Base-by-base conservation (phyloP, 2,329 filamentous ascomycete genomes). In the Aspergillus melleus region DNA sequence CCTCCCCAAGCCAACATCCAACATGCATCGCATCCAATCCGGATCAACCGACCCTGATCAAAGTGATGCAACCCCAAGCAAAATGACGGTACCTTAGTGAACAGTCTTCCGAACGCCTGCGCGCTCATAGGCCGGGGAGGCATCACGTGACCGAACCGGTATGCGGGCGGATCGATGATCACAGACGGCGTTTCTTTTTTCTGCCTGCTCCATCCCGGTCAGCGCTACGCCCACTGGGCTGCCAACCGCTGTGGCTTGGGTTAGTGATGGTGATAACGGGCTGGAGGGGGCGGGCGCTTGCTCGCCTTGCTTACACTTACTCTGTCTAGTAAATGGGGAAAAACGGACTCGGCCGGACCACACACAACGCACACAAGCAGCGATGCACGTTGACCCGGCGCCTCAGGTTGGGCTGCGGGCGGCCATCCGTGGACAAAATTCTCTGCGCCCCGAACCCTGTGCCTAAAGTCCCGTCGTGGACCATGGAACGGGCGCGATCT, bases 111-210 rank as follows among this genome's bases (percentile, higher is more conserved):
- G 52, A 36, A 49, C 54, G 20, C 49, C 22, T 16, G 19, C 47
- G n/a, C 47, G 42, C 61, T 64, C 57, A 67, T 67, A 65, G 66
- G 66, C 61, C 30, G 16, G 22, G 3, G 1, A 1, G 3, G 0
- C 0, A 9, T 67, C 66, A 67, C 66, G 61, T 67, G 66, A 67
- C 47, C 46, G 66, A 60, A 62, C 26, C 24, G 53, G 59, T 58
- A 67, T 67, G 66, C 66, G 66, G 64, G 64, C 60, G 61, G 61
- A 66, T 66, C 63, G 66, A 64, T 66, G 66, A 67, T 67, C 66
- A 62, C 60, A 63, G 61, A 50, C 60, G 59, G 62, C 49, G 49
- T 51, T n/a, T 49, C 29, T 14, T 36, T 39, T 49, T 29, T 30
- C 42, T 54, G 53, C 44, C 32, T 49, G 22, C 30, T 30, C 32